These are phyloP conservation scores for Colletotrichum sublineola DNA, from an alignment of 2,329 filamentous ascomycete species.

Conservation along the genomic window DNA sequence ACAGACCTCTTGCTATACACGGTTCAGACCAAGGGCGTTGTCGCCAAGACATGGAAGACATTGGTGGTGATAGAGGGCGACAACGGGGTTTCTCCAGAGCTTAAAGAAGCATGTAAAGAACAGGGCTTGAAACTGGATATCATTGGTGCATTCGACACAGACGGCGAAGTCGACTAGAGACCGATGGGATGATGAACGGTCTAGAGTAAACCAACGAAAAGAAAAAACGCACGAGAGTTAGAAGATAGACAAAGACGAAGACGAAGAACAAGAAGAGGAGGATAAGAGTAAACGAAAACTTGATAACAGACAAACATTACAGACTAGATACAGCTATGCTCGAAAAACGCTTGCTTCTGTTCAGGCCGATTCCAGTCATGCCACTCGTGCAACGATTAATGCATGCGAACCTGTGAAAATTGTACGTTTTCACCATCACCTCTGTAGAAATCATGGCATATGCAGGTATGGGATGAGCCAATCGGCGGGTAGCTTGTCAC, in stretches of 20 bases:
- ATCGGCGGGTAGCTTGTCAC: background rate
- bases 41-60: slow-evolving; percentile 54
- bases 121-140: slow-evolving; percentile 52
- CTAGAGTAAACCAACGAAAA: background rate
- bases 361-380: background rate
- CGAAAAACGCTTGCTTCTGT: background rate
- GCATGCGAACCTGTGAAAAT: background rate
- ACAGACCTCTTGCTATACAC: slow-evolving; percentile 59
- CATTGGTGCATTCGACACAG: slow-evolving; percentile 47
- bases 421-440: background rate
- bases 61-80: slow-evolving; percentile 55
- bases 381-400: background rate
- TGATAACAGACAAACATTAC: background rate
- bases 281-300: slow-evolving; percentile 2
- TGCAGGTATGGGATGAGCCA: background rate
- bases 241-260: slow-evolving; percentile 4
- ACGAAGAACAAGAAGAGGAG: background rate
- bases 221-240: background rate
- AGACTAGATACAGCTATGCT: background rate
- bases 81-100: slow-evolving; percentile 50
- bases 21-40: slow-evolving; percentile 54
- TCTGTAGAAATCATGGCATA: background rate
- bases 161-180: slow-evolving; percentile 14
- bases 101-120: slow-evolving; percentile 53
- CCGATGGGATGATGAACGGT: background rate